Evolutionary conservation across 352 stramenopile genomes (phyloP).

Genomic region (Globisporangium paroecandrum): DNA sequence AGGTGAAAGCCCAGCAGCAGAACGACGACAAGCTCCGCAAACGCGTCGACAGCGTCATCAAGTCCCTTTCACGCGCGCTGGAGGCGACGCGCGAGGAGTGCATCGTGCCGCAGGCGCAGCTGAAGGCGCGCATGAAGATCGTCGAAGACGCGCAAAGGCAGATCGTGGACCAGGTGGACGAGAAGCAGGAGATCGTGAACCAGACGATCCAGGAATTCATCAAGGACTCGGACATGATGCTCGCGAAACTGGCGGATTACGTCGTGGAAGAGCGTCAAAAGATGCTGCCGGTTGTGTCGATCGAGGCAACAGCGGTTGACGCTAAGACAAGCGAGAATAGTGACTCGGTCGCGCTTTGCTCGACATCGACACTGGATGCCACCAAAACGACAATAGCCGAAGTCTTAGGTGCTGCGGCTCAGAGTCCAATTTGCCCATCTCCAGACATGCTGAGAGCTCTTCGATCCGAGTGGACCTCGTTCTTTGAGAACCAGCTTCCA

Average conservation of each 20-base stretch:
- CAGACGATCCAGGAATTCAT: slow-evolving; percentile 30
- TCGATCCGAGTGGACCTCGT: slow-evolving; percentile 2
- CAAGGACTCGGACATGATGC: slow-evolving; percentile 29
- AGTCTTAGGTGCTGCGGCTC: neutral
- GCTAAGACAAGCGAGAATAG: neutral
- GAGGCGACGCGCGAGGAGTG: slow-evolving; percentile 29
- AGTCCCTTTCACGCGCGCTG: slow-evolving; percentile 30
- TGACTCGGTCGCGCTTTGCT: neutral
- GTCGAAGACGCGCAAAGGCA: slow-evolving; percentile 25
- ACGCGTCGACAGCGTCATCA: slow-evolving; percentile 43
- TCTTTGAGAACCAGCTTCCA: slow-evolving; percentile 11
- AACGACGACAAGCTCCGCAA: slow-evolving; percentile 47
- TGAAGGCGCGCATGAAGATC: slow-evolving; percentile 28
- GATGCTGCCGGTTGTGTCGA: neutral
- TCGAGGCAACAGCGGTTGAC: neutral
- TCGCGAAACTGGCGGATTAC: slow-evolving; percentile 18
- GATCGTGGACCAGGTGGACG: slow-evolving; percentile 17
- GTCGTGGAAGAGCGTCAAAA: slow-evolving; percentile 2
- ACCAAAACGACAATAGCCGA: neutral
- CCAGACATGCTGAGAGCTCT: neutral
- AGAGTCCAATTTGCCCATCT: neutral
- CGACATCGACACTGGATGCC: neutral
- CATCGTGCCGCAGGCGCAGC: slow-evolving; percentile 16
- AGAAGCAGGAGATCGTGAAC: slow-evolving; percentile 26
- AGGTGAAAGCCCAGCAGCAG: slow-evolving; percentile 59